Conservation (phyloP, 495 filamentous ascomycete genomes). For the Podospora fimiseda region DNA sequence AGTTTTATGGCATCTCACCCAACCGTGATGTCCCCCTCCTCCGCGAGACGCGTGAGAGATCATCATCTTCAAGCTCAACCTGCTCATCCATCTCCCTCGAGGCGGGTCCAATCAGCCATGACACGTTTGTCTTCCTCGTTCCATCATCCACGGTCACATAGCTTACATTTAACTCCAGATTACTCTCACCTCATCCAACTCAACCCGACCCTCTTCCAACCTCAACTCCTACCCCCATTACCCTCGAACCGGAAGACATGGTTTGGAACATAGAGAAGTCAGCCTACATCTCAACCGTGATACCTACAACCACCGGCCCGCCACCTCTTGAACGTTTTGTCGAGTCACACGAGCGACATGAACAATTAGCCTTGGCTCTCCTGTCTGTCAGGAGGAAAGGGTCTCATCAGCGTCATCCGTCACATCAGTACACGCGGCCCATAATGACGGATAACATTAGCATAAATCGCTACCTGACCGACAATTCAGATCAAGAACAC, state of each 20-base stretch:
- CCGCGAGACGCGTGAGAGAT: not conserved
- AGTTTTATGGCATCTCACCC: not conserved
- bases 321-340: not conserved
- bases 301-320: not conserved
- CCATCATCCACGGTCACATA: not conserved
- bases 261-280: not conserved
- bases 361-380: not conserved
- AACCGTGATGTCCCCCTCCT: not conserved
- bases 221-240: not conserved
- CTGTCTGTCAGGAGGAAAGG: not conserved
- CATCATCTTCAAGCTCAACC: not conserved
- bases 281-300: not conserved
- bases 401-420: not conserved
- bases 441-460: not conserved
- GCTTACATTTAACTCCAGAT: not conserved
- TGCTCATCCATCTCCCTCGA: not conserved
- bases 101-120: not conserved
- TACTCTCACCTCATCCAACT: not conserved
- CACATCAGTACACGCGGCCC: not conserved
- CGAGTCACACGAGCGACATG: not conserved
- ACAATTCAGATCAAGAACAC: not conserved
- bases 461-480: not conserved
- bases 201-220: not conserved
- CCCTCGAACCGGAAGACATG: not conserved
- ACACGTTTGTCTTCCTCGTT: not conserved